Evolutionary conservation across 2,329 filamentous ascomycete genomes (phyloP).

Genomic region (Aspergillus tanneri): DNA sequence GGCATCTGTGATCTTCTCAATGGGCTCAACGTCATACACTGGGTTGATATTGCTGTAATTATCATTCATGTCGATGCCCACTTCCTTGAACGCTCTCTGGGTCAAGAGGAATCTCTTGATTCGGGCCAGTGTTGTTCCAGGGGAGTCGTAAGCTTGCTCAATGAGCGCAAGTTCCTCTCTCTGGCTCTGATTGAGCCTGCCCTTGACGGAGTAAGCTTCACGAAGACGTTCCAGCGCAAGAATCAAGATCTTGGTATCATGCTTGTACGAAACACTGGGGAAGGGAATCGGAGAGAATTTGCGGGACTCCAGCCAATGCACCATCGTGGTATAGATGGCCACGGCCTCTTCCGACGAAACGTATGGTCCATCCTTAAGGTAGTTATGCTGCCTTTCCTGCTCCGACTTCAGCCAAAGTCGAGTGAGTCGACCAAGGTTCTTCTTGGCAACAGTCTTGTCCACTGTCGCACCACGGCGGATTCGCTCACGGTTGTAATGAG

Average conservation of each 20-base stretch:
- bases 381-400: slow-evolving; percentile 97
- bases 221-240: slow-evolving; percentile 87
- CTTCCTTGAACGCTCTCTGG: slow-evolving; percentile 97
- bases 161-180: slow-evolving; percentile 95
- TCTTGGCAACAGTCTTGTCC: slow-evolving; percentile 98
- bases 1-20: slow-evolving; percentile 98
- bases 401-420: slow-evolving; percentile 97
- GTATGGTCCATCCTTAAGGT: slow-evolving; percentile 98
- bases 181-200: slow-evolving; percentile 93
- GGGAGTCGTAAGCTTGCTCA: slow-evolving; percentile 96
- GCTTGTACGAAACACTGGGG: slow-evolving; percentile 98
- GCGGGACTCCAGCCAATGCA: slow-evolving; percentile 96
- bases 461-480: slow-evolving; percentile 95
- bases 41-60: slow-evolving; percentile 99
- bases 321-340: slow-evolving; percentile 97
- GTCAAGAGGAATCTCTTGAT: slow-evolving; percentile 98
- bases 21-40: slow-evolving; percentile 97
- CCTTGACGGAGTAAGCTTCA: slow-evolving; percentile 97
- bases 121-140: slow-evolving; percentile 88
- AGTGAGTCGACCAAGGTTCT: slow-evolving; percentile 92
- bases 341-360: slow-evolving; percentile 98
- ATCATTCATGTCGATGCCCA: slow-evolving; percentile 99
- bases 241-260: slow-evolving; percentile 98
- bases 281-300: slow-evolving; percentile 99
- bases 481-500: slow-evolving; percentile 97